Percentiles rank a stretch among this genome's conserved stretches.
phyloP scores from a whole-genome alignment of 805 yeast species.

The Pichia manshurica region DNA sequence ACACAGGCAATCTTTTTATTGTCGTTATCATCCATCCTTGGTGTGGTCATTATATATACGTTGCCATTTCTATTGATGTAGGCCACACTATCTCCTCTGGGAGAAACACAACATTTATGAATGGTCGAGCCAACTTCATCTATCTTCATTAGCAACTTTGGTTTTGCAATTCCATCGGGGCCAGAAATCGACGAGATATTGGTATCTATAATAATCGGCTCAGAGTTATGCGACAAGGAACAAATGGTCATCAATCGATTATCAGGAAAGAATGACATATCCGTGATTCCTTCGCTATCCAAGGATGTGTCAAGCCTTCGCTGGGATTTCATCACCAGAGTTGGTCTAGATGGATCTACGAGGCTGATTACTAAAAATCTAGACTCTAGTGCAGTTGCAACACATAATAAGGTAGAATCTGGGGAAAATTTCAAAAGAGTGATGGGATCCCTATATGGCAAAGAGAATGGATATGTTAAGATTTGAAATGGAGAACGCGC shows the following conservation, averaged over 20 bases:
- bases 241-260: conserved; percentile 48
- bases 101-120: conserved; percentile 70
- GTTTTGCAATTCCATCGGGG: conserved; percentile 46
- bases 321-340: conserved; percentile 62
- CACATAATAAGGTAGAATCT: conserved; percentile 63
- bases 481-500: conserved; percentile 14
- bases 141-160: conserved; percentile 53
- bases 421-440: conserved; percentile 67
- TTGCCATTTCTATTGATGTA: conserved; percentile 74
- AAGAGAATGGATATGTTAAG: conserved; percentile 42
- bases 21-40: conserved; percentile 48
- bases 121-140: conserved; percentile 79
- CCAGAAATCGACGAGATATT: conserved; percentile 42
- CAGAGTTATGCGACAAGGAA: conserved; percentile 56
- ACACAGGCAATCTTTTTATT: conserved; percentile 59
- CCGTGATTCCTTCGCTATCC: conserved; percentile 88
- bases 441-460: conserved; percentile 85
- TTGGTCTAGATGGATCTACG: conserved; percentile 55
- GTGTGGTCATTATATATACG: conserved; percentile 62
- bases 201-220: conserved; percentile 64
- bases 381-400: conserved; percentile 73
- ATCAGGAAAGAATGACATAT: conserved; percentile 65
- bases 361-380: conserved; percentile 72
- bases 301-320: conserved; percentile 57
- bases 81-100: conserved; percentile 82